Conservation (phyloP, 768 basidiomycete species). For the Gloeopeniophorella convolvens region DNA sequence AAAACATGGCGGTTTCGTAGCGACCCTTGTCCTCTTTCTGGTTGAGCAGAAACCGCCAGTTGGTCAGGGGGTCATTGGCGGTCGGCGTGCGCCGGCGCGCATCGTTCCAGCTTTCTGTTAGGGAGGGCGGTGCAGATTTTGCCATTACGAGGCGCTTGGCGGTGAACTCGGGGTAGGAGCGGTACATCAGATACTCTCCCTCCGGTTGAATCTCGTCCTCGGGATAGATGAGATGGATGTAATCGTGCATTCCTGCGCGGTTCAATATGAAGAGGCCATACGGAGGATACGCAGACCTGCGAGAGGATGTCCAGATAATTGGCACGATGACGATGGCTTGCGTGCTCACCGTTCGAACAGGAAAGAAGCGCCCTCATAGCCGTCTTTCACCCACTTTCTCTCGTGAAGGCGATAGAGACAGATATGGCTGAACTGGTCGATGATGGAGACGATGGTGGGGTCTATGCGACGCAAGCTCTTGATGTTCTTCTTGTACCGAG, state of each 20-base stretch:
- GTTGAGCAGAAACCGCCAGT: conserved; percentile 37
- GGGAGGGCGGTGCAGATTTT: conserved; percentile 22
- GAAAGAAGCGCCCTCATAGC: conserved; percentile 86
- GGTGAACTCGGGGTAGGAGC: conserved; percentile 67
- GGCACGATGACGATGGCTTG: background rate
- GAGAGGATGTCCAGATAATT: background rate
- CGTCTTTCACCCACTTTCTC: conserved; percentile 74
- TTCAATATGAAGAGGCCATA: conserved; percentile 85
- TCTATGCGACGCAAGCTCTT: conserved; percentile 75
- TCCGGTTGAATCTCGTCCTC: conserved; percentile 66
- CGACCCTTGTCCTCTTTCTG: conserved; percentile 48
- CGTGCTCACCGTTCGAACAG: conserved; percentile 69
- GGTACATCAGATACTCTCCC: conserved; percentile 65
- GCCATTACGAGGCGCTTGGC: conserved; percentile 28
- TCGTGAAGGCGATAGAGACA: conserved; percentile 75
- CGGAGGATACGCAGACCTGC: conserved; percentile 68
- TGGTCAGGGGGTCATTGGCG: conserved; percentile 33
- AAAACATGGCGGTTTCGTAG: conserved; percentile 58
- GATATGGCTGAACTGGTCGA: conserved; percentile 86
- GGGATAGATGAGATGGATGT: conserved; percentile 65
- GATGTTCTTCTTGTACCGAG: conserved; percentile 70
- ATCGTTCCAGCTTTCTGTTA: conserved; percentile 22
- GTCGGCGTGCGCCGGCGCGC: conserved; percentile 17
- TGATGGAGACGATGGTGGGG: conserved; percentile 70
- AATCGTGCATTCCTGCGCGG: conserved; percentile 73